Percentiles rank a stretch among this genome's conserved stretches.
phyloP scores from a whole-genome alignment of 2,329 filamentous ascomycete genomes.

The Ascochyta koolunga region DNA sequence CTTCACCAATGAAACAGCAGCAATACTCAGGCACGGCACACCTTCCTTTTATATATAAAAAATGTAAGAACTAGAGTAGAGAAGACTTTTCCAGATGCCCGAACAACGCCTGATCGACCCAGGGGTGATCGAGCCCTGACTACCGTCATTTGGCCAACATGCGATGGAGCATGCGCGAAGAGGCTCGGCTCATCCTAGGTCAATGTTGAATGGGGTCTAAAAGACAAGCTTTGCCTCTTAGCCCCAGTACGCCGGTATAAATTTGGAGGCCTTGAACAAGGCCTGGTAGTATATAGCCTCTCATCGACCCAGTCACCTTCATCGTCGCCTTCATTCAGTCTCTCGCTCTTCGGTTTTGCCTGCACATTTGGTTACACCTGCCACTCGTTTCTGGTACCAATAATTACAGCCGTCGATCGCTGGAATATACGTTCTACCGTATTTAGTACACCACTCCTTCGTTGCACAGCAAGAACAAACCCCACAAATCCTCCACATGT shows the following conservation, averaged over 20 bases:
- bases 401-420: slow-evolving; percentile 7
- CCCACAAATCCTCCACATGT: slow-evolving; percentile 23
- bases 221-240: slow-evolving; percentile 14
- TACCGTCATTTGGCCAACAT: slow-evolving; percentile 16
- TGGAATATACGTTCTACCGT: slow-evolving; percentile 14
- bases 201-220: slow-evolving; percentile 16
- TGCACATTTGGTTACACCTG: slow-evolving; percentile 6
- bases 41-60: slow-evolving; percentile 7
- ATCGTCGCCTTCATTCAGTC: slow-evolving; percentile 3
- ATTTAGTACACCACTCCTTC: slow-evolving; percentile 9
- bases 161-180: slow-evolving; percentile 15
- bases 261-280: slow-evolving; percentile 6
- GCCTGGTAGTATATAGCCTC: slow-evolving; percentile 11
- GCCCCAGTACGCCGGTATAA: slow-evolving; percentile 10
- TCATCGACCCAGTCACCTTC: slow-evolving; percentile 11
- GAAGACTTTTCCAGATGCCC: slow-evolving; percentile 6
- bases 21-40: slow-evolving; percentile 2
- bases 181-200: slow-evolving; percentile 15
- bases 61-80: not conserved
- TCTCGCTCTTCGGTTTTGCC: slow-evolving; percentile 10
- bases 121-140: slow-evolving; percentile 10
- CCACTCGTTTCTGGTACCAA: slow-evolving; percentile 14
- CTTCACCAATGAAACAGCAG: not conserved
- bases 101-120: slow-evolving; percentile 14
- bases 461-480: slow-evolving; percentile 7